Evolutionary conservation across 768 basidiomycete genomes (phyloP).

Genomic region (Auricularia cornea): DNA sequence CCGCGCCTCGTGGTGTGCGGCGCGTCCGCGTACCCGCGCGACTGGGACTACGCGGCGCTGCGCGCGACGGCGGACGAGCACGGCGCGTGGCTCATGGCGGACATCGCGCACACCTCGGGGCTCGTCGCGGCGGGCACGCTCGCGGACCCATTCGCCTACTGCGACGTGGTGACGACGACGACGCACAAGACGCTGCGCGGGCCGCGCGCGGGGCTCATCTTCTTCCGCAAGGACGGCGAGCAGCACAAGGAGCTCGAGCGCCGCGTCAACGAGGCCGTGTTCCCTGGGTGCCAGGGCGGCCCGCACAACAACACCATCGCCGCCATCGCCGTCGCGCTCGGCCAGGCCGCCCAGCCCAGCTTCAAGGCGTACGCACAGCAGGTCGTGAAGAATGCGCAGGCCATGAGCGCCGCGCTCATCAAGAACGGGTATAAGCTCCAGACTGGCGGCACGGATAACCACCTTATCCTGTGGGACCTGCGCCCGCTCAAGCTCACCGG

Average conservation of each 20-base stretch:
- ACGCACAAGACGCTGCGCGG: constrained; percentile 99
- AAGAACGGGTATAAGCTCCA: constrained; percentile 90
- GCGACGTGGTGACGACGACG: constrained; percentile 96
- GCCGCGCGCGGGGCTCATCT: constrained; percentile 94
- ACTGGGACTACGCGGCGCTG: constrained; percentile 89
- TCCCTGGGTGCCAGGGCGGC: constrained; percentile 99
- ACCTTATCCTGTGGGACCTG: constrained; percentile 96
- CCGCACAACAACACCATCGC: constrained; percentile 99
- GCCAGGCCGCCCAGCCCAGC: constrained; percentile 81
- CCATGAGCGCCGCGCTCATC: constrained; percentile 64
- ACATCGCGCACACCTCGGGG: constrained; percentile 97
- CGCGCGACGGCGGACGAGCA: constrained; percentile 77
- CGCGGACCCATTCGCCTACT: constrained; percentile 87
- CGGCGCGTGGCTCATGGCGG: constrained; percentile 88
- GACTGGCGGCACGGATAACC: constrained; percentile 95
- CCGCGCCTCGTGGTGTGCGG: constrained; percentile 94
- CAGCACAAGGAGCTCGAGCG: constrained; percentile 83
- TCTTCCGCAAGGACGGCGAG: constrained; percentile 91
- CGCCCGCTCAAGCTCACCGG: constrained; percentile 94
- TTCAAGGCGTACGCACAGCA: constrained; percentile 92
- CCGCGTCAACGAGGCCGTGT: constrained; percentile 95
- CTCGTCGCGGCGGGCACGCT: constrained; percentile 88
- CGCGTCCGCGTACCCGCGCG: constrained; percentile 96
- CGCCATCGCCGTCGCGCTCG: constrained; percentile 84
- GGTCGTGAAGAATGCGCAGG: constrained; percentile 80